Conservation (phyloP, 345 rosid genomes). For the Dipteronia dyeriana region DNA sequence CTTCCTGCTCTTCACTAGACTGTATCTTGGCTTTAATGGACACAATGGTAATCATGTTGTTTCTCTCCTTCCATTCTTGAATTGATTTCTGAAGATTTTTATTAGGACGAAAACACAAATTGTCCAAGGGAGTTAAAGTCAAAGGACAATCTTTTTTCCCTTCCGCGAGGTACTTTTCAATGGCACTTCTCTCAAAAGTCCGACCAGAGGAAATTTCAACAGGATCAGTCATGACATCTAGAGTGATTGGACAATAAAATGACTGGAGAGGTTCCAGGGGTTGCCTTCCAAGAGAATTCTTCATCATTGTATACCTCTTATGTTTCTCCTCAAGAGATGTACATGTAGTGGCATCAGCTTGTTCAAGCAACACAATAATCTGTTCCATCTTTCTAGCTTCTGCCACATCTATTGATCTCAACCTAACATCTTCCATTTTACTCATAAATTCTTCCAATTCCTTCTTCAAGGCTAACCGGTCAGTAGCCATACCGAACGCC, state of each 20-base stretch:
- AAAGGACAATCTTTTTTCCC: constrained; percentile 28
- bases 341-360: constrained; percentile 28
- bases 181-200: constrained; percentile 31
- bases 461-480: constrained; percentile 13
- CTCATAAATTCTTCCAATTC: constrained; percentile 25
- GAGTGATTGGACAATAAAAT: constrained; percentile 33
- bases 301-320: constrained; percentile 13
- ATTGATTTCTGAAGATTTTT: constrained; percentile 27
- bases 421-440: constrained; percentile 21
- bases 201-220: constrained; percentile 32
- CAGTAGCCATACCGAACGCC: constrained; percentile 19
- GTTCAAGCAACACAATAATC: constrained; percentile 21
- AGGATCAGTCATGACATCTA: constrained; percentile 31
- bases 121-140: constrained; percentile 16
- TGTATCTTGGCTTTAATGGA: constrained; percentile 30
- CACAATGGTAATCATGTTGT: constrained; percentile 28
- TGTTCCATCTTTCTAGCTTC: constrained; percentile 25
- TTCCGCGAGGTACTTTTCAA: constrained; percentile 31
- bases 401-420: constrained; percentile 5
- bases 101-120: constrained; percentile 25
- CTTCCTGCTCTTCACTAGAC: constrained; percentile 26
- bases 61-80: constrained; percentile 32
- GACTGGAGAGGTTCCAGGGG: constrained; percentile 27
- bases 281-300: constrained; percentile 21
- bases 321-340: constrained; percentile 28